These are phyloP conservation scores for Brassica cretica DNA, from an alignment of 345 rosid genomes.

Conservation along the genomic window DNA sequence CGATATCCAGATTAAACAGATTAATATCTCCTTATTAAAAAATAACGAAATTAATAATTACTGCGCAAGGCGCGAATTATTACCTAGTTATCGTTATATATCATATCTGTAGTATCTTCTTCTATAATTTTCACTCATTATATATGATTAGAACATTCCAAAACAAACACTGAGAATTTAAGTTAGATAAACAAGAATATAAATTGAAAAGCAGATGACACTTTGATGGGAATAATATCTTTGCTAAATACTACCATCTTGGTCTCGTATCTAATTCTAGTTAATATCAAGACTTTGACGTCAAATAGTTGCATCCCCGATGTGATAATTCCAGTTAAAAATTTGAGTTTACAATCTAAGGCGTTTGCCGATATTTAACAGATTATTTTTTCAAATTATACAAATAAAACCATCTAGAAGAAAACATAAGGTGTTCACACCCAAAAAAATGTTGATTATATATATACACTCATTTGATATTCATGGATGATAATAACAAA, in stretches of 20 bases:
- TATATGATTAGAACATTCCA: constrained; percentile 31
- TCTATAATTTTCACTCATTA: constrained; percentile 22
- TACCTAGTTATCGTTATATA: not conserved
- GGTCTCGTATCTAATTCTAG: constrained; percentile 35
- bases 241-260: constrained; percentile 31
- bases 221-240: constrained; percentile 39
- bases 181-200: constrained; percentile 36
- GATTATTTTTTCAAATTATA: not conserved
- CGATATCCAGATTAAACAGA: too few relatives aligned
- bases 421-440: constrained; percentile 22
- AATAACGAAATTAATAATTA: too few relatives aligned
- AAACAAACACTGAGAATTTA: constrained; percentile 11
- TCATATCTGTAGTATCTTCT: constrained; percentile 11
- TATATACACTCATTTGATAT: constrained; percentile 25
- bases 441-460: constrained; percentile 19
- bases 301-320: not conserved
- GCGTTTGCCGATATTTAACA: not conserved
- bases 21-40: too few relatives aligned
- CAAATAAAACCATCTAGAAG: constrained; percentile 5
- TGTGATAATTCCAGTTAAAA: constrained; percentile 18
- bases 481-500: constrained; percentile 32
- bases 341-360: not conserved
- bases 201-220: constrained; percentile 25
- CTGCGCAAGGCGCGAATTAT: too few relatives aligned
- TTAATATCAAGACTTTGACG: constrained; percentile 4